Evolutionary conservation across 805 yeast genomes (phyloP).

Genomic region (Sugiyamaella floridensis): DNA sequence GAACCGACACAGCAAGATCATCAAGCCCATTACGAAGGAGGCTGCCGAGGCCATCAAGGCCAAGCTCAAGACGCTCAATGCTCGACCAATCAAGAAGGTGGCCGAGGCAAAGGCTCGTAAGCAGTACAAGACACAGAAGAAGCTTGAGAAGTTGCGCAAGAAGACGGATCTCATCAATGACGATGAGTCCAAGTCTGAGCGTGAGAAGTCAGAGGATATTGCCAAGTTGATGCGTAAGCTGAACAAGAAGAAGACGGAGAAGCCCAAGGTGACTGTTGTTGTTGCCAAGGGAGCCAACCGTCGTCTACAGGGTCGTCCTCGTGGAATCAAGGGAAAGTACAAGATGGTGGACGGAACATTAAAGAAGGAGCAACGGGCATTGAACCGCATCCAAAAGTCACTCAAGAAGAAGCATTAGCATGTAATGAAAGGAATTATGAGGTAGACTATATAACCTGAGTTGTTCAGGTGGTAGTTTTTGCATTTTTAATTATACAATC

Average conservation of each 20-base stretch:
- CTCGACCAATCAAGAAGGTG: slow-evolving; percentile 98
- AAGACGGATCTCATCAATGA: slow-evolving; percentile 89
- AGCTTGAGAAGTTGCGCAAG: slow-evolving; percentile 83
- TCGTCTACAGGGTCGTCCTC: slow-evolving; percentile 91
- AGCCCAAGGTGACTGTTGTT: slow-evolving; percentile 82
- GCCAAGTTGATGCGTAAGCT: slow-evolving; percentile 75
- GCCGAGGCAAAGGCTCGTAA: slow-evolving; percentile 95
- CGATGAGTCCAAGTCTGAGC: slow-evolving; percentile 78
- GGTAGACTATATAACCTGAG: neutral
- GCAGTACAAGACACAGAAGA: slow-evolving; percentile 82
- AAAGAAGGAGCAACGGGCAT: slow-evolving; percentile 95
- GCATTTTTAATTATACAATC: no score
- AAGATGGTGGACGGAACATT: slow-evolving; percentile 98
- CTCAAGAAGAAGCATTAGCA: slow-evolving; percentile 39
- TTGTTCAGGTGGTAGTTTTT: neutral
- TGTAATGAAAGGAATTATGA: neutral
- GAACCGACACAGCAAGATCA: slow-evolving; percentile 69
- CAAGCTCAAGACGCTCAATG: slow-evolving; percentile 74
- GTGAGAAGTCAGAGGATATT: slow-evolving; percentile 92
- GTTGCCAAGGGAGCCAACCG: slow-evolving; percentile 80
- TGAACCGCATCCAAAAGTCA: slow-evolving; percentile 83
- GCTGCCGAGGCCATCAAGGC: slow-evolving; percentile 74
- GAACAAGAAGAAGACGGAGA: slow-evolving; percentile 59
- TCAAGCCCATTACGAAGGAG: slow-evolving; percentile 92
- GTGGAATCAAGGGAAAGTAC: slow-evolving; percentile 93